Conservation (phyloP, 2,329 filamentous ascomycete genomes). For the Penicillium sp. region DNA sequence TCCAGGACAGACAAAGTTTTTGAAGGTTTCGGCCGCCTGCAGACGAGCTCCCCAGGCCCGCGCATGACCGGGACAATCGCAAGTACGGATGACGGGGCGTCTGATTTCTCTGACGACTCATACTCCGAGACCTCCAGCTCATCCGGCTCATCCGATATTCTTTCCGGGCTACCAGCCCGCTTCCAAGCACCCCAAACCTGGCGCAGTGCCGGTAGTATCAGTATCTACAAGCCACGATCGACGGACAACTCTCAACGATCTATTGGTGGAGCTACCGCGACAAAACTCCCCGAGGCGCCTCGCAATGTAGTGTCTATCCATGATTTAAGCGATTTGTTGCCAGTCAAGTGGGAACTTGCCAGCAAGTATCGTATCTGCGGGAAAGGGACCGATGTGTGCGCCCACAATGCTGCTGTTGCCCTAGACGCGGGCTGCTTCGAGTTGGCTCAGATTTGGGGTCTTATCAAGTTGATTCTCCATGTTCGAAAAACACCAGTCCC, state of each 20-base stretch:
- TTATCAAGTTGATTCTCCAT: slow-evolving; percentile 74
- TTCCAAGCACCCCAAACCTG: slow-evolving; percentile 55
- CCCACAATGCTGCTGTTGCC: slow-evolving; percentile 79
- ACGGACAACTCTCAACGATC: slow-evolving; percentile 52
- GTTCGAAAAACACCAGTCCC: slow-evolving; percentile 73
- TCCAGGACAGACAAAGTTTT: slow-evolving; percentile 57
- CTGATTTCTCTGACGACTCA: slow-evolving; percentile 50
- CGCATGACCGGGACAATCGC: slow-evolving; percentile 45
- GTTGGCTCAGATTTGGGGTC: slow-evolving; percentile 79
- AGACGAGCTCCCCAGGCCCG: slow-evolving; percentile 53
- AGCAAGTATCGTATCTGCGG: slow-evolving; percentile 82
- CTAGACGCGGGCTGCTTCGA: slow-evolving; percentile 69
- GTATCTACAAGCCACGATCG: slow-evolving; percentile 58
- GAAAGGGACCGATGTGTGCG: slow-evolving; percentile 76
- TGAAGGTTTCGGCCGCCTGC: slow-evolving; percentile 64
- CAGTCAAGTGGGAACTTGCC: slow-evolving; percentile 75
- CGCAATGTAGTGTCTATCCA: slow-evolving; percentile 76
- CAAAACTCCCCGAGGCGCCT: slow-evolving; percentile 44
- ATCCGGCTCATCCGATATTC: slow-evolving; percentile 47
- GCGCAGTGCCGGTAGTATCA: slow-evolving; percentile 50
- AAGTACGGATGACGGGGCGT: slow-evolving; percentile 45
- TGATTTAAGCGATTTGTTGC: slow-evolving; percentile 69
- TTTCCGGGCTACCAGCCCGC: slow-evolving; percentile 49
- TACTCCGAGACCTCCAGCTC: slow-evolving; percentile 64
- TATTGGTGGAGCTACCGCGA: slow-evolving; percentile 60